Conservation (phyloP, 1,139 yeast species). For the Pichia sp. region DNA sequence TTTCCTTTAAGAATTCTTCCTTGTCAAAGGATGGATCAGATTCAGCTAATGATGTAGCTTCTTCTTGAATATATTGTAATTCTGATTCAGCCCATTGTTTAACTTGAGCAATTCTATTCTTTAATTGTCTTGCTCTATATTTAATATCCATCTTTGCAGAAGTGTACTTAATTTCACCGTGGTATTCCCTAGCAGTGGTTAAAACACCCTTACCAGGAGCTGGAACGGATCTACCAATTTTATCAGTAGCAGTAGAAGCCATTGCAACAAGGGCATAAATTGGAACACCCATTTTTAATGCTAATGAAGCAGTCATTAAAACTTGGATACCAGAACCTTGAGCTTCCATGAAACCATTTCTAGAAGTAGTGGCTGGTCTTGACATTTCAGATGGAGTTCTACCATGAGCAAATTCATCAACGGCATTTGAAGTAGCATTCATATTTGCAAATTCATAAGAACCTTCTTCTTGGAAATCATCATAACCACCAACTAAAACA, state of each 20-base stretch:
- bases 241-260: constrained; percentile 96
- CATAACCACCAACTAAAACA: constrained; percentile 97
- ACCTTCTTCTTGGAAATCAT: constrained; percentile 99
- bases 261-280: constrained; percentile 91
- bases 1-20: constrained; percentile 58
- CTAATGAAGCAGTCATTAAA: constrained; percentile 91
- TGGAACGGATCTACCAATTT: constrained; percentile 98
- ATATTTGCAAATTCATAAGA: constrained; percentile 96
- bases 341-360: constrained; percentile 98
- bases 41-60: constrained; percentile 52
- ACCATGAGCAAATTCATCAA: constrained; percentile 85
- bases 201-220: constrained; percentile 99
- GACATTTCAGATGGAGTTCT: constrained; percentile 99
- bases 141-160: constrained; percentile 80
- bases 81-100: constrained; percentile 83
- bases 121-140: constrained; percentile 91
- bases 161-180: constrained; percentile 74
- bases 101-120: constrained; percentile 70
- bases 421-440: constrained; percentile 94
- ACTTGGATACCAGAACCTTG: constrained; percentile 99
- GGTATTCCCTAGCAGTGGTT: constrained; percentile 95
- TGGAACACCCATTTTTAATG: constrained; percentile 98
- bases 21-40: constrained; percentile 37
- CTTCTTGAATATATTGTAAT: constrained; percentile 63
- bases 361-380: constrained; percentile 92